Conservation (phyloP, 2,329 filamentous ascomycete species). For the Monilinia fructigena region DNA sequence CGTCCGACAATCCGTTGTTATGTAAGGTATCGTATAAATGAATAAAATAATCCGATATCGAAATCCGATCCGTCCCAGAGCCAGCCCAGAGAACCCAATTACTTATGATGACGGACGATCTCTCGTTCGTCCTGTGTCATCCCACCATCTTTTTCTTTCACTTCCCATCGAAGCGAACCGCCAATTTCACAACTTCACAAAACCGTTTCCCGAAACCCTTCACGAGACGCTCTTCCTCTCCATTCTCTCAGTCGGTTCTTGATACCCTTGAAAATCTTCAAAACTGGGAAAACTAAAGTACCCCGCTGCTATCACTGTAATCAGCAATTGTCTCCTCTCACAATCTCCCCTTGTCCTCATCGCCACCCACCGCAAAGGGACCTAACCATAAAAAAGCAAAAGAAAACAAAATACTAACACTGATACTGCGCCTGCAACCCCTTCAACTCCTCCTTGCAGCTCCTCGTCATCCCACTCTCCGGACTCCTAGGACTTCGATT, state of each 20-base stretch:
- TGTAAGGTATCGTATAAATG: constrained; percentile 19
- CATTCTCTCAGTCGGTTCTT: constrained; percentile 42
- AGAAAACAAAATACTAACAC: constrained; percentile 15
- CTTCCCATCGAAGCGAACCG: neutral
- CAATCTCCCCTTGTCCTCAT: neutral
- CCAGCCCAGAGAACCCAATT: constrained; percentile 17
- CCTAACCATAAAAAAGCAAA: neutral
- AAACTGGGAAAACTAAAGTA: constrained; percentile 76
- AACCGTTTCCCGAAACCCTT: neutral
- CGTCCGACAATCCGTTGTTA: constrained; percentile 2
- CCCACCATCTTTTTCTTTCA: neutral
- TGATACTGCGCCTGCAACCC: constrained; percentile 18
- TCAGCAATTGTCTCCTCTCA: constrained; percentile 21
- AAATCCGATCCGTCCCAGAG: constrained; percentile 9
- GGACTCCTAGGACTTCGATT: constrained; percentile 25
- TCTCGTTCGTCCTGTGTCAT: neutral
- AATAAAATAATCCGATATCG: constrained; percentile 10
- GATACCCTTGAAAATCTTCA: constrained; percentile 61
- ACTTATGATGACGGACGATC: constrained; percentile 13
- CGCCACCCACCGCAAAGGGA: neutral
- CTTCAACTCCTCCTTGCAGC: constrained; percentile 25
- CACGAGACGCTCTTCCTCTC: constrained; percentile 20
- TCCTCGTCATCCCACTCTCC: constrained; percentile 32
- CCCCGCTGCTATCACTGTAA: constrained; percentile 44
- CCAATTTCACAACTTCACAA: neutral